Conservation (phyloP, 1,284 basidiomycete genomes). For the Sanghuangporus baumii region DNA sequence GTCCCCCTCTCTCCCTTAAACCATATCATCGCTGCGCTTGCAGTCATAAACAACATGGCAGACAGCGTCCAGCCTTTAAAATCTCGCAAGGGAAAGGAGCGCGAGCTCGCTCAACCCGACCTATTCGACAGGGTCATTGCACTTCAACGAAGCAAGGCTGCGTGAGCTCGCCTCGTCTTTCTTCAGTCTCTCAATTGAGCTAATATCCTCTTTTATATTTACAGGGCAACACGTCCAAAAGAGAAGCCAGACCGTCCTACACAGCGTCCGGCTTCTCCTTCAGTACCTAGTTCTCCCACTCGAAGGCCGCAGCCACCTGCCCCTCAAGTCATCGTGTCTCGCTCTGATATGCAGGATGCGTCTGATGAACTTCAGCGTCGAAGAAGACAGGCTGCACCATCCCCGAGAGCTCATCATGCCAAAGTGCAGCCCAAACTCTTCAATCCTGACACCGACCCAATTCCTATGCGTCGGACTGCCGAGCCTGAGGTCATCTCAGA, state of each 20-base stretch:
- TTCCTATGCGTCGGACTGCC: slow-evolving; percentile 51
- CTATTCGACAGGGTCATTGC: slow-evolving; percentile 62
- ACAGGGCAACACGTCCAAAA: slow-evolving; percentile 40
- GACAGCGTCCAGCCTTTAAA: slow-evolving; percentile 10
- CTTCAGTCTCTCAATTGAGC: slow-evolving; percentile 19
- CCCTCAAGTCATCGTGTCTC: slow-evolving; percentile 32
- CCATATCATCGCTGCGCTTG: neutral
- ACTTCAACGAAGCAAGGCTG: slow-evolving; percentile 56
- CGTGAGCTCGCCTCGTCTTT: slow-evolving; percentile 33
- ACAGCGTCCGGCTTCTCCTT: slow-evolving; percentile 26
- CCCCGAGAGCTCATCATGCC: slow-evolving; percentile 32
- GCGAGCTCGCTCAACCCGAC: slow-evolving; percentile 42
- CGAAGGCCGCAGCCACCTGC: slow-evolving; percentile 30
- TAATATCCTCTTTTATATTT: slow-evolving; percentile 6
- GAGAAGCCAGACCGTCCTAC: slow-evolving; percentile 42
- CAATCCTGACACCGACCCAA: slow-evolving; percentile 66
- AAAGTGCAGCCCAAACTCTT: slow-evolving; percentile 45
- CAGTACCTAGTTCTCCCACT: slow-evolving; percentile 26
- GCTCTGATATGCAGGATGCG: slow-evolving; percentile 45
- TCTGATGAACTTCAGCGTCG: slow-evolving; percentile 62
- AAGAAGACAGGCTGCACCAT: slow-evolving; percentile 53
- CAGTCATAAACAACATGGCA: neutral
- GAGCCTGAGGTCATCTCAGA: slow-evolving; percentile 62
- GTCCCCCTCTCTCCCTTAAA: neutral
- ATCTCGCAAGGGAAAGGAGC: slow-evolving; percentile 31